These are phyloP conservation scores for Bimuria novae-zelandiae DNA, from an alignment of 2,329 filamentous ascomycete species.

Conservation along the genomic window DNA sequence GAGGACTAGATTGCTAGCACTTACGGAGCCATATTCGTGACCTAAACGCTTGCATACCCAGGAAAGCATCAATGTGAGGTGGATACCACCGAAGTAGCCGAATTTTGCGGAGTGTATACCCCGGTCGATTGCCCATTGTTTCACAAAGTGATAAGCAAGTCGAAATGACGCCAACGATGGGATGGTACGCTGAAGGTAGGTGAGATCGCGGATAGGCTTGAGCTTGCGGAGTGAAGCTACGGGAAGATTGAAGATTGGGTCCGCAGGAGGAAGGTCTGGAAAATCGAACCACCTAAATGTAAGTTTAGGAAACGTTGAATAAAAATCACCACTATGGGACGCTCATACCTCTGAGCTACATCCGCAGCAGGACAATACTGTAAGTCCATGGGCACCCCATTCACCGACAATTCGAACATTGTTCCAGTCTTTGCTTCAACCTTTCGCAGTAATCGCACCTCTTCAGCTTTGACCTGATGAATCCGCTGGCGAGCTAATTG, in stretches of 20 bases:
- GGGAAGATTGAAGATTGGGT: conserved; percentile 61
- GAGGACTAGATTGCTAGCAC: conserved; percentile 57
- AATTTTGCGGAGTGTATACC: conserved; percentile 69
- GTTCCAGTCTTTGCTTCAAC: conserved; percentile 64
- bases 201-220: conserved; percentile 66
- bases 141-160: conserved; percentile 63
- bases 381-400: conserved; percentile 64
- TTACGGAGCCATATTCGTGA: conserved; percentile 38
- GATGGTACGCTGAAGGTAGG: conserved; percentile 63
- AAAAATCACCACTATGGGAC: too few relatives aligned
- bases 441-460: conserved; percentile 59
- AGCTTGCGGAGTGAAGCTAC: conserved; percentile 63
- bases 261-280: conserved; percentile 52
- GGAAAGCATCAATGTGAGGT: conserved; percentile 66
- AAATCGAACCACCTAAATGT: conserved; percentile 46
- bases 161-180: conserved; percentile 64
- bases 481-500: conserved; percentile 61
- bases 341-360: conserved; percentile 56
- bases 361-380: conserved; percentile 67
- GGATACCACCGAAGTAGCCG: conserved; percentile 68
- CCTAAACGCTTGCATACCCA: conserved; percentile 60
- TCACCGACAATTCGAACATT: conserved; percentile 67
- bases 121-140: conserved; percentile 64
- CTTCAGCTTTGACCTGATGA: conserved; percentile 50
- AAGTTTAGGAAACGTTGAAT: too few relatives aligned